Evolutionary conservation across 2,329 filamentous ascomycete genomes (phyloP).

Genomic region (Trichophaea hybrida): DNA sequence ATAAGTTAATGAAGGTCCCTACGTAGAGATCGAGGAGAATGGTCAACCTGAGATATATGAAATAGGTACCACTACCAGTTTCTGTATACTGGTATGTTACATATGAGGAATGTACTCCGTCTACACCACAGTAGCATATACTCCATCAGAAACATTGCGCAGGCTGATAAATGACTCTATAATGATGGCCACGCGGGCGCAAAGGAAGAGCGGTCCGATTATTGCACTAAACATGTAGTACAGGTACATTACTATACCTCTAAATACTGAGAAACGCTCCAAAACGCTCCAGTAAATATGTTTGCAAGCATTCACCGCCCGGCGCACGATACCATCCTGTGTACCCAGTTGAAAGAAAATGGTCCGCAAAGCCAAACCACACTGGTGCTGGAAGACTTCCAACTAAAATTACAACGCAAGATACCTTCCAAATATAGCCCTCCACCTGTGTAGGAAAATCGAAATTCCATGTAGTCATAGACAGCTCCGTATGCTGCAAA

Average conservation of each 20-base stretch:
- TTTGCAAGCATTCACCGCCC: too few relatives aligned
- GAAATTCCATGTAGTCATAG: constrained; percentile 27
- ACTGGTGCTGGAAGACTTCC: too few relatives aligned
- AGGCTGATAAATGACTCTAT: not conserved
- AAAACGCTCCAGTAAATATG: too few relatives aligned
- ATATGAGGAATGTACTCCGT: not conserved
- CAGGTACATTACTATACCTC: not conserved
- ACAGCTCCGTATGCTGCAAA: constrained; percentile 25
- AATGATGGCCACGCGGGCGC: not conserved
- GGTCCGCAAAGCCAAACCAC: too few relatives aligned
- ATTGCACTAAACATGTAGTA: not conserved
- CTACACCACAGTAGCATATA: not conserved
- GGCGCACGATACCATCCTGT: too few relatives aligned
- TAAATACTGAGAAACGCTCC: too few relatives aligned
- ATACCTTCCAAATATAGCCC: constrained; percentile 24
- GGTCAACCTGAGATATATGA: too few relatives aligned
- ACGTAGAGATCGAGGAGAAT: too few relatives aligned
- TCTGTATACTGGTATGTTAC: not conserved
- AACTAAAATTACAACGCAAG: not conserved
- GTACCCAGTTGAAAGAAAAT: too few relatives aligned
- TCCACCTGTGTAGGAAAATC: constrained; percentile 26
- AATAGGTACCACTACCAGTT: too few relatives aligned
- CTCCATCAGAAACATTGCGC: not conserved
- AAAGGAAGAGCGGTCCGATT: not conserved
- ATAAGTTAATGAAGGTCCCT: too few relatives aligned